Percentiles rank a stretch among this genome's conserved stretches.
phyloP scores from a whole-genome alignment of 805 yeast species.

The Suhomyces canberraensis region DNA sequence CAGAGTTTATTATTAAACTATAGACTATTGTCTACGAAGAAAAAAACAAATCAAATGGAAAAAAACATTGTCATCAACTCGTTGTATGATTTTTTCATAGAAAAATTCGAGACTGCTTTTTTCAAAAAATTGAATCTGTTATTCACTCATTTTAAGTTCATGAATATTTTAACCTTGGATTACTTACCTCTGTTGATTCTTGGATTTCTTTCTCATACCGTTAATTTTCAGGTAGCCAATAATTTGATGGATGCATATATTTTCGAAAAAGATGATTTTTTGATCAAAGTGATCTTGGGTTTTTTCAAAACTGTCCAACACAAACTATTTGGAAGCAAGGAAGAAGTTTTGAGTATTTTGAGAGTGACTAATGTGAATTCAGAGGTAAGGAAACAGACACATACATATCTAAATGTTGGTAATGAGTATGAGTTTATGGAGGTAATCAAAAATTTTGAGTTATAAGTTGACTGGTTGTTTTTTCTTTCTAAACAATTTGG shows the following conservation, averaged over 20 bases:
- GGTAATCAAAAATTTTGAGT: slow-evolving; percentile 1
- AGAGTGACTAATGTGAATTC: slow-evolving; percentile 4
- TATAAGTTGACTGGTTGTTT: slow-evolving; percentile 2
- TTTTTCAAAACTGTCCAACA: slow-evolving; percentile 44
- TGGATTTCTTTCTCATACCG: slow-evolving; percentile 43
- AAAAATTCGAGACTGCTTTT: slow-evolving; percentile 48
- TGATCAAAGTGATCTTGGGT: slow-evolving; percentile 53
- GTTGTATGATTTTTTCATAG: slow-evolving; percentile 11
- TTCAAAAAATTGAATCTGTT: slow-evolving; percentile 41
- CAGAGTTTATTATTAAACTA: slow-evolving; percentile 12
- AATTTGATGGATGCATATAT: slow-evolving; percentile 56
- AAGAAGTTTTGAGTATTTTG: slow-evolving; percentile 43
- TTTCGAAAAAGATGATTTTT: slow-evolving; percentile 52
- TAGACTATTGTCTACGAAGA: slow-evolving; percentile 6
- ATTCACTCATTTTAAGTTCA: slow-evolving; percentile 46
- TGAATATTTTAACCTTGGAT: slow-evolving; percentile 39
- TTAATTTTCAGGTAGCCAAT: slow-evolving; percentile 45
- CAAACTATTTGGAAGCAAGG: slow-evolving; percentile 48
- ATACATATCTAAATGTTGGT: slow-evolving; percentile 41
- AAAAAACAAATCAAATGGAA: slow-evolving; percentile 1
- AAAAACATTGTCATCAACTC: slow-evolving; percentile 3
- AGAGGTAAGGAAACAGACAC: background rate
- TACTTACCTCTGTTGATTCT: slow-evolving; percentile 42
- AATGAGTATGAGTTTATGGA: slow-evolving; percentile 47
- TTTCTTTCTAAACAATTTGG: too few species aligned